These are phyloP conservation scores for Blepharisma undulans DNA, from an alignment of 169 alveolate species.

Conservation along the genomic window DNA sequence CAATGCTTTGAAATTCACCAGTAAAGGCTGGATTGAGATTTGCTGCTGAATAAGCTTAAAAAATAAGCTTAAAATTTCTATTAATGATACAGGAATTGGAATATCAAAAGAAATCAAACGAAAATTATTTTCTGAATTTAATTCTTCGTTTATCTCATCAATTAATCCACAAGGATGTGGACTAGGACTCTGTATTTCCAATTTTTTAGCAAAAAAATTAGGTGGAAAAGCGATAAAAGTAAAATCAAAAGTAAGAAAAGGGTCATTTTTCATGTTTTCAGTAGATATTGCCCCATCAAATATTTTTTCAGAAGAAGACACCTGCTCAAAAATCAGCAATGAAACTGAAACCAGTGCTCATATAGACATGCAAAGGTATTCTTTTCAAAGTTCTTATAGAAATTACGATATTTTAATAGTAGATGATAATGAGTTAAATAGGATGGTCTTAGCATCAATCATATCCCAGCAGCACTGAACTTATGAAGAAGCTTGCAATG, in stretches of 20 bases:
- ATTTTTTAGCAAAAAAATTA: neutral
- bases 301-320: neutral
- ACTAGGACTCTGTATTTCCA: conserved; percentile 20
- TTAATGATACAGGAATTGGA: conserved; percentile 28
- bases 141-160: neutral
- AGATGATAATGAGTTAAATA: neutral
- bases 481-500: neutral
- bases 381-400: neutral
- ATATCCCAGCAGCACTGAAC: neutral
- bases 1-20: conserved; percentile 22
- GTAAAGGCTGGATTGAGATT: neutral
- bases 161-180: conserved; percentile 30
- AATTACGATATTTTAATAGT: neutral
- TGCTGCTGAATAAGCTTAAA: too few species aligned
- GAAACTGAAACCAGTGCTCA: neutral
- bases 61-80: neutral
- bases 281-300: neutral
- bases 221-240: conserved; percentile 22
- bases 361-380: neutral
- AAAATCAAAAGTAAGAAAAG: neutral
- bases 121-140: neutral
- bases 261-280: conserved; percentile 13
- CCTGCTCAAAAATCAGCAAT: neutral
- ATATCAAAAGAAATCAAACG: neutral
- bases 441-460: neutral